Evolutionary conservation across 805 yeast genomes (phyloP).

Genomic region (Kodamaea laetipori): DNA sequence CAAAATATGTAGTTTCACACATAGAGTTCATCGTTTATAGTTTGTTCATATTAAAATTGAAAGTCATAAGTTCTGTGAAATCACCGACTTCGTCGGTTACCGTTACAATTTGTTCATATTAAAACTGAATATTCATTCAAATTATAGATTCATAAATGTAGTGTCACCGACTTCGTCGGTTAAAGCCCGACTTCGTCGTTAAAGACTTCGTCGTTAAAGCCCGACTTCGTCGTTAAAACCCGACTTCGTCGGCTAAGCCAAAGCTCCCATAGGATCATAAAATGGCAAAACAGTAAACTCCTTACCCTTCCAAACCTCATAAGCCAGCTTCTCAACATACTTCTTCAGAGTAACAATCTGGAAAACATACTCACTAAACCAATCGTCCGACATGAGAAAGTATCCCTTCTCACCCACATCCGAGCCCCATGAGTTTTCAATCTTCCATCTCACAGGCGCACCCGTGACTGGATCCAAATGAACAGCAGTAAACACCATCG

Average conservation of each 20-base stretch:
- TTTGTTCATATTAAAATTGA: no score
- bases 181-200: no score
- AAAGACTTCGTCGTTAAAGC: no score
- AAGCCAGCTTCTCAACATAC: slow-evolving; percentile 39
- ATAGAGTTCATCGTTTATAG: no score
- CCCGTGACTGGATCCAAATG: slow-evolving; percentile 59
- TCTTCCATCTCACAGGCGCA: slow-evolving; percentile 45
- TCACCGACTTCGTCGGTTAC: no score
- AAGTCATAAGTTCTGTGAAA: no score
- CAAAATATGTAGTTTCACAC: no score
- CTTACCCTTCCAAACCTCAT: slow-evolving; percentile 37
- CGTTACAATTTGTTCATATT: no score
- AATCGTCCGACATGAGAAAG: slow-evolving; percentile 45
- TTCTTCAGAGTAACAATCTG: slow-evolving; percentile 42
- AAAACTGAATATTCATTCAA: no score
- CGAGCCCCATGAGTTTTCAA: slow-evolving; percentile 48
- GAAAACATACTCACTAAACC: slow-evolving; percentile 47
- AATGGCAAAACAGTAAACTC: slow-evolving; percentile 37
- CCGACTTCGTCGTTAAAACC: no score
- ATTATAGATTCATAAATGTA: no score
- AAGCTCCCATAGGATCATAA: slow-evolving; percentile 48
- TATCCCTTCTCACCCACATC: slow-evolving; percentile 44
- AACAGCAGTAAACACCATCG: slow-evolving; percentile 83
- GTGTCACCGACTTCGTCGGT: no score
- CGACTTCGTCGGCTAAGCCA: slow-evolving; percentile 28